Evolutionary conservation across 331 rosid genomes (phyloP).

Genomic region (Dryas integrifolia): DNA sequence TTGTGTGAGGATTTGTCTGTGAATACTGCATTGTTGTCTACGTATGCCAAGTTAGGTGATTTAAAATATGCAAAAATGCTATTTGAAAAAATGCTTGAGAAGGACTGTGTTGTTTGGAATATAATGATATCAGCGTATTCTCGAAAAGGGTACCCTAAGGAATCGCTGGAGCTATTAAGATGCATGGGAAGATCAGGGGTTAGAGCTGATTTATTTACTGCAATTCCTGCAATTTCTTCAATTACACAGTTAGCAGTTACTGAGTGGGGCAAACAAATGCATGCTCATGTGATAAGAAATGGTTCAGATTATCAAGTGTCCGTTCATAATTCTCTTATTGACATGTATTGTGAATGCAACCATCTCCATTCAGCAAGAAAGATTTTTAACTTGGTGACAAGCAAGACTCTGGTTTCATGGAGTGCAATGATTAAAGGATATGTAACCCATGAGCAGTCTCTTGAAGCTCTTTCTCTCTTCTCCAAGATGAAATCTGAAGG

Average conservation of each 20-base stretch:
- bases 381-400: conserved; percentile 37
- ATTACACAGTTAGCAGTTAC: conserved; percentile 37
- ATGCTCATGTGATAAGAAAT: conserved; percentile 64
- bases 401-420: conserved; percentile 68
- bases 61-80: conserved; percentile 42
- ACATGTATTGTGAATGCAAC: conserved; percentile 58
- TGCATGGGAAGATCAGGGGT: conserved; percentile 55
- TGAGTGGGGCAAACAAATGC: conserved; percentile 63
- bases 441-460: conserved; percentile 41
- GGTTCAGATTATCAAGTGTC: conserved; percentile 62
- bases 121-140: conserved; percentile 59
- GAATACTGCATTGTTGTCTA: conserved; percentile 66
- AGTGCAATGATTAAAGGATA: conserved; percentile 69
- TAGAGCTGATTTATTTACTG: conserved; percentile 65
- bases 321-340: conserved; percentile 61
- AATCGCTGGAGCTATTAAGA: conserved; percentile 48
- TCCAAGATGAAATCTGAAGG: conserved; percentile 54
- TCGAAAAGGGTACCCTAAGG: conserved; percentile 31
- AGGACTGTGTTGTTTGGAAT: conserved; percentile 74
- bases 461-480: conserved; percentile 55
- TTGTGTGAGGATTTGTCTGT: conserved; percentile 48
- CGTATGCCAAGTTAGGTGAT: conserved; percentile 57
- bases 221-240: conserved; percentile 64
- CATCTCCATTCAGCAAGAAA: conserved; percentile 36
- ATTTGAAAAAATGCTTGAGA: conserved; percentile 62